Evolutionary conservation across 2,329 filamentous ascomycete genomes (phyloP), one percentile per base, ranked within the genome.

Genomic region (Xylaria sp.): DNA sequence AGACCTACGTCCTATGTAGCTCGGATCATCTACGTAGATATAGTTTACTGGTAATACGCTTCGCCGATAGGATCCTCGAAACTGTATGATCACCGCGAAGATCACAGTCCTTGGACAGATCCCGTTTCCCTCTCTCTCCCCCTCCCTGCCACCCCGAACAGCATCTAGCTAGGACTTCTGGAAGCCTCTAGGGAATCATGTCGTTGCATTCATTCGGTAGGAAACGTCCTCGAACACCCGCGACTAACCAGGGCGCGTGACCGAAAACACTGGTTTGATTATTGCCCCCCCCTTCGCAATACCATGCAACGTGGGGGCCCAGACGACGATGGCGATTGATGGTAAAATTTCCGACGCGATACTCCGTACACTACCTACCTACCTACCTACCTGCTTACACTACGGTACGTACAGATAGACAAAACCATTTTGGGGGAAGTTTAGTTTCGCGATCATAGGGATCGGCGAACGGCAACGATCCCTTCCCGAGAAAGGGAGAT

Each of bases 11-110:
- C 36, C 36, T 38, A n/a, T n/a, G n/a, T n/a, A 15, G 36, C 36
- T 38, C 11, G 17, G 36, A 38, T 13, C 11, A 15, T 38, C 36
- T 38, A 38, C 11, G 17, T 13, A 4, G 10, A 38, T 38, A 15
- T 11, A 17, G 36, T 44, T 44, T 20, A 31, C 25, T 53, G 51
- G 17, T 45, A 54, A 45, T 42, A 15, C 17, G 9, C 2, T n/a
- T n/a, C 20, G n/a, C 57, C 38, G 51, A 57, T 45, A 44, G 29
- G 45, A 31, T 33, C 20, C 27, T 57, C 45, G 29, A 66, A 53
- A 29, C 17, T 47, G 63, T 66, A 53, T 62, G 63, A 66, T 66
- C 58, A 47, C 13, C 63, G 36, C 45, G 61, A 58, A 53, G 57
- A 61, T 65, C 57, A 10, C 27, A 50, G 15, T 42, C 38, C 6